Evolutionary conservation across 2,329 filamentous ascomycete species (phyloP).

Genomic region (Capronia coronata): DNA sequence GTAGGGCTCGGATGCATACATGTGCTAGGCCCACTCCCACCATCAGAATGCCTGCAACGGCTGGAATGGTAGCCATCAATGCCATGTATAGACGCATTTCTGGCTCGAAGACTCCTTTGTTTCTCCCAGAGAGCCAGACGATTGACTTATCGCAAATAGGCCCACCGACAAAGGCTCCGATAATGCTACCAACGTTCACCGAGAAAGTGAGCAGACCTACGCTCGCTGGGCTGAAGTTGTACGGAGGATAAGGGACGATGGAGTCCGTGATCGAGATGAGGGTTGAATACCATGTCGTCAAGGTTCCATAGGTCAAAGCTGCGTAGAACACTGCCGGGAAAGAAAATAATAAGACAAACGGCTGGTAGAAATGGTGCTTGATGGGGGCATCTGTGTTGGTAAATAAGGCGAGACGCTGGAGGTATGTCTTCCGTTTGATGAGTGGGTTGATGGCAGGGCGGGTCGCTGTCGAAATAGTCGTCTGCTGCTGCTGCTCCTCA

Average conservation of each 20-base stretch:
- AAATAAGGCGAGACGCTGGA: slow-evolving; percentile 29
- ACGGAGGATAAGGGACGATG: slow-evolving; percentile 34
- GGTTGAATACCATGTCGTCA: slow-evolving; percentile 34
- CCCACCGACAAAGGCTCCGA: slow-evolving; percentile 39
- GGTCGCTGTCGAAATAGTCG: too few species aligned
- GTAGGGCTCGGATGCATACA: too few species aligned
- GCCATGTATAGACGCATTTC: slow-evolving; percentile 44
- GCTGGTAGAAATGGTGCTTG: slow-evolving; percentile 23
- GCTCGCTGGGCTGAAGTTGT: slow-evolving; percentile 30
- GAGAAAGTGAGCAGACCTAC: slow-evolving; percentile 32
- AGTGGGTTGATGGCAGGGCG: too few species aligned
- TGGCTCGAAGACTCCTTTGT: slow-evolving; percentile 44
- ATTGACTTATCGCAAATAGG: slow-evolving; percentile 37
- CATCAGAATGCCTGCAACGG: too few species aligned
- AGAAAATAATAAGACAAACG: slow-evolving; percentile 16
- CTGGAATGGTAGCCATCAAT: too few species aligned
- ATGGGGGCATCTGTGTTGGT: slow-evolving; percentile 31
- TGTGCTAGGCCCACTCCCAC: too few species aligned
- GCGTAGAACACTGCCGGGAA: slow-evolving; percentile 36
- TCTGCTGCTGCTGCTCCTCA: not conserved
- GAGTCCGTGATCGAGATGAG: slow-evolving; percentile 31
- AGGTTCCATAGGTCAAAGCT: slow-evolving; percentile 36
- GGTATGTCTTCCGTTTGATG: slow-evolving; percentile 26
- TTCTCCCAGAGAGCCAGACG: slow-evolving; percentile 38
- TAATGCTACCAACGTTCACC: slow-evolving; percentile 36